Percentiles rank a stretch among this genome's conserved stretches.
These are phyloP conservation scores for Phytophthora colocasiae DNA, from an alignment of 352 stramenopile species.

Conservation along the genomic window DNA sequence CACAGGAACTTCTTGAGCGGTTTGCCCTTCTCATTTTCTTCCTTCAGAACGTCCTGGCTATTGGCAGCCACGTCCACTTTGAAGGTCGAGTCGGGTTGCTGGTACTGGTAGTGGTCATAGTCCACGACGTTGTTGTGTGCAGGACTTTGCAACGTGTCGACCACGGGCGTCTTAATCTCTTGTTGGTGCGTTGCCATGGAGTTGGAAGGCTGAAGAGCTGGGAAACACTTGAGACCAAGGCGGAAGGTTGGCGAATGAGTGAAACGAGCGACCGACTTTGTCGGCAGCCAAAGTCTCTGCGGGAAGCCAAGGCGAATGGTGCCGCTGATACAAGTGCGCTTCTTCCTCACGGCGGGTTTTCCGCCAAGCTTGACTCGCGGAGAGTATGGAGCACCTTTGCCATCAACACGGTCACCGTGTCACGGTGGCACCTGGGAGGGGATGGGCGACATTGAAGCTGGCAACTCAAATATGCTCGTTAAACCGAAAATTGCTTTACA, in stretches of 20 bases:
- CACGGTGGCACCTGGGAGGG: slow-evolving; percentile 21
- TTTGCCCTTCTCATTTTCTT: slow-evolving; percentile 35
- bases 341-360: slow-evolving; percentile 33
- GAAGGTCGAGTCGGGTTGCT: slow-evolving; percentile 40
- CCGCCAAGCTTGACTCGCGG: slow-evolving; percentile 7
- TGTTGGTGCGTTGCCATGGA: slow-evolving; percentile 30
- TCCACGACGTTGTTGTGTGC: slow-evolving; percentile 23
- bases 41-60: slow-evolving; percentile 31
- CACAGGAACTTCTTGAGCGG: slow-evolving; percentile 56
- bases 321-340: slow-evolving; percentile 15
- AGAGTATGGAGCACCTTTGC: slow-evolving; percentile 20
- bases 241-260: slow-evolving; percentile 40
- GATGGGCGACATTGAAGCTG: slow-evolving; percentile 19
- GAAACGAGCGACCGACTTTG: neutral
- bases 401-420: too few relatives aligned
- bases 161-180: slow-evolving; percentile 37
- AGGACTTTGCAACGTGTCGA: slow-evolving; percentile 36
- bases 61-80: slow-evolving; percentile 33
- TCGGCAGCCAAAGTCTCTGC: neutral
- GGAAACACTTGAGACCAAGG: slow-evolving; percentile 13
- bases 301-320: slow-evolving; percentile 14
- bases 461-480: neutral
- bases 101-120: slow-evolving; percentile 41
- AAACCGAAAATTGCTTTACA: too few relatives aligned
- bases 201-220: neutral